Evolutionary conservation across 2,329 filamentous ascomycete species (phyloP), one percentile per base, ranked within the genome.

Genomic region (Fusarium compactum): DNA sequence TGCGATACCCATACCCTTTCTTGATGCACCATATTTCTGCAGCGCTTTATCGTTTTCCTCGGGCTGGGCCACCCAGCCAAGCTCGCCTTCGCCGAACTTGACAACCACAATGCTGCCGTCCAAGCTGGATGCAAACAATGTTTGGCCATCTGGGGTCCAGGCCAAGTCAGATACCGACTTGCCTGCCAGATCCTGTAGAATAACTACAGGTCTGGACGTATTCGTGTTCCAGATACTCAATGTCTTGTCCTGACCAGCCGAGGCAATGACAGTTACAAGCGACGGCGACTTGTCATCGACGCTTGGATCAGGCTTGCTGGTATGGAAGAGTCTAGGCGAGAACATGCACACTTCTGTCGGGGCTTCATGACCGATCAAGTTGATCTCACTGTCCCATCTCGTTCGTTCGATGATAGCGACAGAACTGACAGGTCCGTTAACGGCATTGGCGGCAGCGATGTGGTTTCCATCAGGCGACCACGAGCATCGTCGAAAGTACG

Each of bases 381-480:
- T 98, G 82, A 98, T 98, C 76, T 99, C 94, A 69, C 94, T 94
- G 76, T 97, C 94, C 96, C 97, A 99, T 40, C 89, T 89, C 20
- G 93, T 92, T 73, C 96, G 91, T 77, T 96, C 94, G 59, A 99
- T 94, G 62, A 99, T 98, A 7, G 96, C 95, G 32, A 98, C 95
- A 1, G 95, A 97, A 82, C 94, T 98, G 25, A 99, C 96, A 3
- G 96, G 97, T 0, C 96, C 96, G 77, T 99, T 99, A 22, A 97
- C 95, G 0, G 96, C 95, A 79, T 99, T 99, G 9, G 96, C 94
- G 6, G 96, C 96, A 6, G 96, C 96, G 67, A 99, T 98, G 75
- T 98, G 95, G 76, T 95, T 95, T 10, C 96, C 96, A 79, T 99
- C 96, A 0, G 96, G 97, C 4, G 94, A 98, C 96, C 96, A 99